phyloP scores from a whole-genome alignment of 2,329 filamentous ascomycete species.

The Cladosporium halotolerans region DNA sequence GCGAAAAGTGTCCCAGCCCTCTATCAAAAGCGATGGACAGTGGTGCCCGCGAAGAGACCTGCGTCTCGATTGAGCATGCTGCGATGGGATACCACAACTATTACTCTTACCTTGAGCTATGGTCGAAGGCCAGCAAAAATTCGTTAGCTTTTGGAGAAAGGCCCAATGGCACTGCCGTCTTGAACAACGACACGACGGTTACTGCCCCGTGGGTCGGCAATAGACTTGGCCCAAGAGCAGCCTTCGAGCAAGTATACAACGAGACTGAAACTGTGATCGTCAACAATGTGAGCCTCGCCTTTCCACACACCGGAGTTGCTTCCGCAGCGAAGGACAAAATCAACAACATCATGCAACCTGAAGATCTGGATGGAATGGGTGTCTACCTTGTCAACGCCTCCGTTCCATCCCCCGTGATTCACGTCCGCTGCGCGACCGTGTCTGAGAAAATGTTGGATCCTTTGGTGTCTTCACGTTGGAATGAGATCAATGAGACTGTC shows the following conservation, averaged over 20 bases:
- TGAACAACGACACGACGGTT: slow-evolving; percentile 69
- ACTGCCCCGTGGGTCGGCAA: slow-evolving; percentile 60
- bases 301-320: slow-evolving; percentile 68
- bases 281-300: slow-evolving; percentile 70
- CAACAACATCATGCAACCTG: slow-evolving; percentile 66
- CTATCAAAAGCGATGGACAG: slow-evolving; percentile 42
- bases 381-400: slow-evolving; percentile 63
- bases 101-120: slow-evolving; percentile 40
- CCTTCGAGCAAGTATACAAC: slow-evolving; percentile 32
- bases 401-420: slow-evolving; percentile 63
- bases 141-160: slow-evolving; percentile 34
- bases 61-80: slow-evolving; percentile 62
- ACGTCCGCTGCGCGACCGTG: slow-evolving; percentile 68
- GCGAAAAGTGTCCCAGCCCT: slow-evolving; percentile 55
- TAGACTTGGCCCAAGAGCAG: neutral
- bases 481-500: slow-evolving; percentile 28
- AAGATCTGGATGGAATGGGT: slow-evolving; percentile 55
- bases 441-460: slow-evolving; percentile 53
- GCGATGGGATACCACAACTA: slow-evolving; percentile 67
- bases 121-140: slow-evolving; percentile 37
- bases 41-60: slow-evolving; percentile 46
- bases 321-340: slow-evolving; percentile 53
- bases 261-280: slow-evolving; percentile 46
- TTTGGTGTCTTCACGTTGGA: slow-evolving; percentile 59
- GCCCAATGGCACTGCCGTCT: slow-evolving; percentile 55